Percentiles rank a stretch among this genome's conserved stretches.
Conservation (phyloP, 148 eudicot species). For the Camellia granthamiana region DNA sequence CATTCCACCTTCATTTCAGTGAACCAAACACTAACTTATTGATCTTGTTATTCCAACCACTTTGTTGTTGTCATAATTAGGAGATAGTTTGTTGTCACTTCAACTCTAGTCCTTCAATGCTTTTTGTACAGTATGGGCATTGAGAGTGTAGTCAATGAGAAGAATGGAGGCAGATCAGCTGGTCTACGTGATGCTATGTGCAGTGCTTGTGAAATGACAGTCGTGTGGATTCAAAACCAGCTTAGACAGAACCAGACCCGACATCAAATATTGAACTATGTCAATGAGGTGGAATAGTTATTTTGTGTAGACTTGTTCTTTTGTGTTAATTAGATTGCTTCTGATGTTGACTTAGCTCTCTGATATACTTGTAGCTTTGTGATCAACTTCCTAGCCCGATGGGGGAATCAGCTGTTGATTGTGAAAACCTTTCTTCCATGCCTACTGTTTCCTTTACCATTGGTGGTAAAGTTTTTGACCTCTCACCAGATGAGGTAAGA, state of each 20-base stretch:
- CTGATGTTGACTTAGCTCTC: constrained; percentile 7
- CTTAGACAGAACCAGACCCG: constrained; percentile 67
- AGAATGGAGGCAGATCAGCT: constrained; percentile 37
- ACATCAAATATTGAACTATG: constrained; percentile 64
- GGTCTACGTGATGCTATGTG: constrained; percentile 56
- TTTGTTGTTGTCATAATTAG: no score
- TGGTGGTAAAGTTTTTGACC: constrained; percentile 66
- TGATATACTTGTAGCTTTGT: constrained; percentile 54
- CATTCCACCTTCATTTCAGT: no score
- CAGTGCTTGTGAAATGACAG: constrained; percentile 89
- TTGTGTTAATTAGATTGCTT: neutral
- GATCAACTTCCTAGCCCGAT: constrained; percentile 68
- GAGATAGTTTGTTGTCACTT: neutral
- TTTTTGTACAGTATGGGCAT: constrained; percentile 58
- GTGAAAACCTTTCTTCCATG: constrained; percentile 61
- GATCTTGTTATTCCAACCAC: no score
- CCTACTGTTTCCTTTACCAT: constrained; percentile 79
- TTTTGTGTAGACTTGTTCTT: neutral
- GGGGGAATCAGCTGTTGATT: constrained; percentile 77
- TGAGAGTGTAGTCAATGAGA: constrained; percentile 64
- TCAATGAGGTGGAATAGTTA: constrained; percentile 42
- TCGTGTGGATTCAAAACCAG: constrained; percentile 86
- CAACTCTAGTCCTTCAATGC: neutral
- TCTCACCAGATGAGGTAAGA: constrained; percentile 70
- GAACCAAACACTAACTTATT: no score